Evolutionary conservation across 2,329 filamentous ascomycete genomes (phyloP), one percentile per base, ranked within the genome.

Genomic region (Aspergillus ochraceoroseus): DNA sequence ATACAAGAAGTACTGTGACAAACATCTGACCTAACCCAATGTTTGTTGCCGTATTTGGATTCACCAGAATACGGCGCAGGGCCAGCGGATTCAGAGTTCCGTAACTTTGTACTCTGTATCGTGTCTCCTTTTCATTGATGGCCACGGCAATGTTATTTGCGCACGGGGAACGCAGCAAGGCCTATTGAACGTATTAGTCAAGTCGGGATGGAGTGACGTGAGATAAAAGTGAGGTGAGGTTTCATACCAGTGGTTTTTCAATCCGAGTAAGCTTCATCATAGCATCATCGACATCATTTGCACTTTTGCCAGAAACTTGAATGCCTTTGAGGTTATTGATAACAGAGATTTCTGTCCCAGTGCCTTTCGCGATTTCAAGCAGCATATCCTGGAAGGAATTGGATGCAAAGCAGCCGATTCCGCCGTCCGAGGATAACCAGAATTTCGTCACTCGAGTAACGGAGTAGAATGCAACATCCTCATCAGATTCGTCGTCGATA

Each of bases 231-330:
- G n/a, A 19, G 23, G 4, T 9, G 11, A n/a, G 30, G 7, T 19
- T 11, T 43, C 56, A 49, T 49, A 64, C 62, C 39, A 63, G 38
- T 1, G 52, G 45, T 7, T 39, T 49, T 18, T 64, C 53, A 36
- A 63, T 38, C 13, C 49, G 51, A n/a, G 44, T 43, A 7, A 65
- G 48, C 17, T 51, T 56, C 7, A 42, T 43, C 19, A 63, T 31
- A 25, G 59, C 58, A 34, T 58, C 51, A 8, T 63, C 47, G 2
- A 62, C 55, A 38, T 58, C 53, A 5, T 19, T 42, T 7, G 28
- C 31, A 18, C 41, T 38, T 4, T 41, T 47, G 6, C 57, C 59
- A 7, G 52, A 51, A 11, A 64, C 52, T 13, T 50, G 46, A 9
- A 63, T 49, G 7, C 54, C 48, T 18, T 52, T 51, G 6, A 39